Evolutionary conservation across 805 yeast genomes (phyloP), one percentile per base, ranked within the genome.

Genomic region (Candida qinlingensis): DNA sequence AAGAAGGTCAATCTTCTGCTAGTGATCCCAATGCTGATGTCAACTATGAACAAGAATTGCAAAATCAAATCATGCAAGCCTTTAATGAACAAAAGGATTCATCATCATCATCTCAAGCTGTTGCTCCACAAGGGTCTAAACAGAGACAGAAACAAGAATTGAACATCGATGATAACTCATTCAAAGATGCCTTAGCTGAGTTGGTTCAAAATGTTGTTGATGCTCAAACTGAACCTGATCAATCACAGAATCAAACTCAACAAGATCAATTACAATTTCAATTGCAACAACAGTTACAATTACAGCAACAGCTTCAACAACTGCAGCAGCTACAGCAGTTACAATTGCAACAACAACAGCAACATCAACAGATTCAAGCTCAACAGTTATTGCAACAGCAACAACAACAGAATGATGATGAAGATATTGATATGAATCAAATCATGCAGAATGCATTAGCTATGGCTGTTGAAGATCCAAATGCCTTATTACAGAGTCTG

Each of bases 401-500:
- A 37, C 49, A 26, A 12, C 52, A 41, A 28, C 39, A 35, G 28
- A 46, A 44, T 39, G 58, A 63, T 36, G 76, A 69, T 36, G 77
- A 71, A 33, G 80, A 77, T 29, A 68, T 83, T 50, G 87, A 83
- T 57, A 73, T 85, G 80, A 82, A 79, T 57, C 85, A 79, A 54
- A 85, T 85, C 54, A 75, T 85, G 73, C 88, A 83, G 54, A 83
- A 83, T 66, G 94, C 92, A 1, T 75, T 85, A 68, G 78, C 79
- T 42, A 74, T 86, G 83, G 94, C 91, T 0, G 79, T 81, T 73
- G 84, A 79, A 51, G 79, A 82, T 51, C 85, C 85, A 11, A 66
- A 58, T 19, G 60, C 67, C 10, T 51, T 54, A 61, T 63, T 58
- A 64, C 76, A 64, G 57, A 74, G 57, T 59, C 72, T 66, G 65